Percentiles rank a stretch among this genome's conserved stretches.
These are phyloP conservation scores for Plasmodium coatneyi DNA, from an alignment of 169 alveolate species.

Conservation along the genomic window DNA sequence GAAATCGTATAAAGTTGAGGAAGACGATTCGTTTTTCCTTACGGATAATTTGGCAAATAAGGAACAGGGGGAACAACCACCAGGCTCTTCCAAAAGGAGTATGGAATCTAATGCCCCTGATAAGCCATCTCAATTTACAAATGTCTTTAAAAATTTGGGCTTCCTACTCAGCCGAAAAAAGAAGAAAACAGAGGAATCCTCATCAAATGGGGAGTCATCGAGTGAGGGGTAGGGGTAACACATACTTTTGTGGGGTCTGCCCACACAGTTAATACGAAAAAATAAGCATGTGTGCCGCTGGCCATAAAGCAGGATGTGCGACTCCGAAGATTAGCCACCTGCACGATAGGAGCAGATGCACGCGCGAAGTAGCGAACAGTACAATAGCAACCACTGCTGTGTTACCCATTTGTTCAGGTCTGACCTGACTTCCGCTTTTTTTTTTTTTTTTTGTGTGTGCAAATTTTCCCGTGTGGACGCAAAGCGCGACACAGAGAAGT, in stretches of 20 bases:
- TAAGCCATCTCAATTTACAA: slow-evolving; percentile 19
- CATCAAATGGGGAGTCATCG: slow-evolving; percentile 61
- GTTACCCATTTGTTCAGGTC: not conserved
- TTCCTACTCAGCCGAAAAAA: slow-evolving; percentile 33
- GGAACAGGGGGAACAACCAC: not conserved
- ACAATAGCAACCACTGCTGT: not conserved
- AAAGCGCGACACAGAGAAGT: not conserved
- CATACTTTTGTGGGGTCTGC: not conserved
- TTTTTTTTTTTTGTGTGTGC: not conserved
- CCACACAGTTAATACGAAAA: not conserved
- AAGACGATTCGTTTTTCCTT: not conserved
- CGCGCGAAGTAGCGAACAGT: not conserved
- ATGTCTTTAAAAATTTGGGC: slow-evolving; percentile 70
- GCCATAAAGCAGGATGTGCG: not conserved
- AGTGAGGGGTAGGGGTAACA: slow-evolving; percentile 14
- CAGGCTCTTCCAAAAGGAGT: not conserved
- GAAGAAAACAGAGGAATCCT: slow-evolving; percentile 7
- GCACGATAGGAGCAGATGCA: not conserved
- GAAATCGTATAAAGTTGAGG: slow-evolving; percentile 55
- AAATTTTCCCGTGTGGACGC: not conserved
- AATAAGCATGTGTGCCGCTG: not conserved
- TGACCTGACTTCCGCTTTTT: not conserved
- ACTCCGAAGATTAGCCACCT: not conserved
- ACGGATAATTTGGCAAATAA: not conserved
- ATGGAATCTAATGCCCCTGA: not conserved